These are phyloP conservation scores for Blastobotrys indianensis DNA, from an alignment of 1,139 yeast species.

Conservation along the genomic window DNA sequence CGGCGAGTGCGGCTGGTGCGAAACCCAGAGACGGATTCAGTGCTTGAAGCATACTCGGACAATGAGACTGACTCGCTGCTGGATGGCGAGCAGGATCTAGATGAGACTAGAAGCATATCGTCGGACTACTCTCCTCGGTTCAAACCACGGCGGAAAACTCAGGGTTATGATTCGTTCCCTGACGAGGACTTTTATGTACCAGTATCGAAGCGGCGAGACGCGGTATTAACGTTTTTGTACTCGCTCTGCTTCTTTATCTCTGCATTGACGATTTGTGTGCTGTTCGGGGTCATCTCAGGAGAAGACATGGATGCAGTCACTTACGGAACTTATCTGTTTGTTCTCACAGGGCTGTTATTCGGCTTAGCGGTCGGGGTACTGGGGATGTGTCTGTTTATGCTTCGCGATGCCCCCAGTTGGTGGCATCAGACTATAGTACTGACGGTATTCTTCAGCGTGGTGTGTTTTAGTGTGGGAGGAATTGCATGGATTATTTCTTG, in stretches of 20 bases:
- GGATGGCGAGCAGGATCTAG: constrained; percentile 13
- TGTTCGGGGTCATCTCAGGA: constrained; percentile 42
- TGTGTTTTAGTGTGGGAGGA: constrained; percentile 44
- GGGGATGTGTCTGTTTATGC: constrained; percentile 39
- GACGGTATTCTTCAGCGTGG: constrained; percentile 36
- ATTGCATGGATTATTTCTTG: constrained; percentile 29
- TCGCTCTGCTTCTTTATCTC: constrained; percentile 40
- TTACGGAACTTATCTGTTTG: constrained; percentile 25
- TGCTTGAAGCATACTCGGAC: constrained; percentile 9
- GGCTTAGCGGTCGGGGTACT: constrained; percentile 35
- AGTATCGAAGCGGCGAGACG: constrained; percentile 37
- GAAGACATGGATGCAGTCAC: constrained; percentile 30
- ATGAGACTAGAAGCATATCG: not conserved
- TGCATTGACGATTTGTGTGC: constrained; percentile 42
- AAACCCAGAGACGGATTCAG: constrained; percentile 14
- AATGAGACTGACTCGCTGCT: constrained; percentile 5
- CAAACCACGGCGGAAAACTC: constrained; percentile 13
- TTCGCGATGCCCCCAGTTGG: constrained; percentile 37
- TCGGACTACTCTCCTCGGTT: constrained; percentile 23
- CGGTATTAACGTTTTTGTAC: constrained; percentile 44
- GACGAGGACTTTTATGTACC: constrained; percentile 18
- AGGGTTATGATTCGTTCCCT: constrained; percentile 21
- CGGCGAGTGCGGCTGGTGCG: constrained; percentile 3
- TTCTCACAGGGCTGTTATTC: constrained; percentile 32
- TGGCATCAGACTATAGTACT: constrained; percentile 39